A percentile compares a stretch with the other conserved stretches of the same genome.
Evolutionary conservation across 768 basidiomycete species (phyloP).

Genomic region (Sporobolomyces roseus): DNA sequence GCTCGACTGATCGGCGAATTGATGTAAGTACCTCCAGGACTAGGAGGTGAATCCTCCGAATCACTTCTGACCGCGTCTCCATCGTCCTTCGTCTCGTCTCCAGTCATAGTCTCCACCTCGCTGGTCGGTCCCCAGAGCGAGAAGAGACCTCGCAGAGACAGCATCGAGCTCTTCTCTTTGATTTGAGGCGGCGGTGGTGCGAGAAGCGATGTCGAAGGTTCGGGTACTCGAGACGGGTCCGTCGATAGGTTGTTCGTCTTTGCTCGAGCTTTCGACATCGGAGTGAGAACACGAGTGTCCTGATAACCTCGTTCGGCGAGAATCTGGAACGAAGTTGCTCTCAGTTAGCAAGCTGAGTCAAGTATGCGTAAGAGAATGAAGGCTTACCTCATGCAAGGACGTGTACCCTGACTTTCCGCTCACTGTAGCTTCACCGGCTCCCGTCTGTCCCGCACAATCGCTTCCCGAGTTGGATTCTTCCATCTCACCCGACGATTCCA

Average conservation of each 20-base stretch:
- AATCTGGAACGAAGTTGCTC: too few relatives aligned
- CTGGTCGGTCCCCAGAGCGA: neutral
- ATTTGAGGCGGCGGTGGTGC: neutral
- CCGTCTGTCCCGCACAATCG: neutral
- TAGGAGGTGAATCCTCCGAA: conserved; percentile 3
- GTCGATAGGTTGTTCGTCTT: neutral
- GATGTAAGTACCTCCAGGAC: conserved; percentile 6
- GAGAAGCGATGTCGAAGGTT: neutral
- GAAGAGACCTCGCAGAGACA: conserved; percentile 4
- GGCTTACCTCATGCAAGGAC: conserved; percentile 18
- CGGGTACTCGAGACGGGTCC: too few relatives aligned
- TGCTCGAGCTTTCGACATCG: conserved; percentile 1
- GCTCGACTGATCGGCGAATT: conserved; percentile 5
- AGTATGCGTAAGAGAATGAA: neutral
- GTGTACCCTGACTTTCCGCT: neutral
- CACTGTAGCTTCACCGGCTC: neutral
- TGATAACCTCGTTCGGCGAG: conserved; percentile 22
- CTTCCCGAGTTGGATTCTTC: too few relatives aligned
- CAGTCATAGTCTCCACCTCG: neutral
- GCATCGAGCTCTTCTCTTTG: conserved; percentile 13
- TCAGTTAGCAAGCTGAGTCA: too few relatives aligned
- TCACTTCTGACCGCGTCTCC: neutral
- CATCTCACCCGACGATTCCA: too few relatives aligned
- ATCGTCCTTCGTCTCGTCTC: neutral
- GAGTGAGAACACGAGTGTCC: conserved; percentile 25